A percentile compares a stretch with the other conserved stretches of the same genome.
These are phyloP conservation scores for Citrus trifoliata DNA, from an alignment of 345 rosid species.

Conservation along the genomic window DNA sequence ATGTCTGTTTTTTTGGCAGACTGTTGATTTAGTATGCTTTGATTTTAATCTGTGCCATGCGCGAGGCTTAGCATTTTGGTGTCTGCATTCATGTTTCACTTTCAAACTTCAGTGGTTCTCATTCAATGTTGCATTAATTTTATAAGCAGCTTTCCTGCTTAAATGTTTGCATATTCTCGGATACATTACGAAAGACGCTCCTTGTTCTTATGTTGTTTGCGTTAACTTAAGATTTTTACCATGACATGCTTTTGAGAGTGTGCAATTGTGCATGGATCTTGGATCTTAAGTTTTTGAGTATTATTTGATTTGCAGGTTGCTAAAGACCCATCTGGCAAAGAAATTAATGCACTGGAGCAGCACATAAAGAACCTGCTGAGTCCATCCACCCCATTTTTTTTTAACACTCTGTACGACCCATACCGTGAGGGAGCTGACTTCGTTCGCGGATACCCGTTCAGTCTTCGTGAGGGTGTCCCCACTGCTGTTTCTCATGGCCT, in stretches of 20 bases:
- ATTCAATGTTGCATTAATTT: background rate
- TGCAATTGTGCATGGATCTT: background rate
- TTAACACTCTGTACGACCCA: slow-evolving; percentile 89
- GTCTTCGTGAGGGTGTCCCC: slow-evolving; percentile 85
- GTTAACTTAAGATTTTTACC: background rate
- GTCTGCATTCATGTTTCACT: background rate
- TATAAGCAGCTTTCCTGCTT: background rate
- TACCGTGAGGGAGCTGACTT: slow-evolving; percentile 82
- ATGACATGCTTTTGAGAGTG: background rate
- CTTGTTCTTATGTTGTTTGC: background rate
- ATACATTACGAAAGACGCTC: background rate
- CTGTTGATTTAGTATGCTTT: background rate
- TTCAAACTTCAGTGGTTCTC: background rate
- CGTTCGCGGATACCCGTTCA: slow-evolving; percentile 93
- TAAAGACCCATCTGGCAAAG: slow-evolving; percentile 77
- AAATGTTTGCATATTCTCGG: background rate
- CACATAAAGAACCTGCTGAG: slow-evolving; percentile 75
- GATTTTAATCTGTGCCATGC: background rate
- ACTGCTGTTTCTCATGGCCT: slow-evolving; percentile 91
- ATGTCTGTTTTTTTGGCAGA: background rate
- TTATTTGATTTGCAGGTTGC: slow-evolving; percentile 56
- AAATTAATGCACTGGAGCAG: slow-evolving; percentile 87
- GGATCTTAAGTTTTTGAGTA: background rate
- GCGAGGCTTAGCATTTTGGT: background rate
- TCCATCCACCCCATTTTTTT: slow-evolving; percentile 83